Percentiles rank a stretch among this genome's conserved stretches.
Conservation (phyloP, 1,284 basidiomycete species). For the Peniophora sp. region DNA sequence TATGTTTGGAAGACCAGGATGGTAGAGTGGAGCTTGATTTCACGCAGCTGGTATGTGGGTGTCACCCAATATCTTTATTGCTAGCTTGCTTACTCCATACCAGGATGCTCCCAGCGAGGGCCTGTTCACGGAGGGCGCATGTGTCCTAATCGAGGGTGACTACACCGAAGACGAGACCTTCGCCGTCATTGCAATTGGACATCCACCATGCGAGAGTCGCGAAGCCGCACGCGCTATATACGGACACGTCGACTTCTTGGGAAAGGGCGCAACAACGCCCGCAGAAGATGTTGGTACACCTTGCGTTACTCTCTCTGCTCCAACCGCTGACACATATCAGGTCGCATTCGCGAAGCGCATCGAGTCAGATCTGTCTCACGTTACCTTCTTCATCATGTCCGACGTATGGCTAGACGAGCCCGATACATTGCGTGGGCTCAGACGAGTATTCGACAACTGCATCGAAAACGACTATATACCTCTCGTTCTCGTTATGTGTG, state of each 20-base stretch:
- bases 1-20: conserved; percentile 92
- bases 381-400: conserved; percentile 92
- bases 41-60: conserved; percentile 66
- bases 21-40: conserved; percentile 89
- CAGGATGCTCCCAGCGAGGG: conserved; percentile 93
- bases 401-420: conserved; percentile 94
- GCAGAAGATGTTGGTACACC: conserved; percentile 78
- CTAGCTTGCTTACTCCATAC: not conserved
- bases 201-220: conserved; percentile 91
- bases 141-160: conserved; percentile 93
- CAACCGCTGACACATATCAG: conserved; percentile 24
- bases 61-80: not conserved
- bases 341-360: conserved; percentile 53
- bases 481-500: conserved; percentile 86
- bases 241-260: conserved; percentile 93
- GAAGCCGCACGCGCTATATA: conserved; percentile 80
- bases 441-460: conserved; percentile 87
- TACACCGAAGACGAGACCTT: conserved; percentile 90
- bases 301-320: not conserved
- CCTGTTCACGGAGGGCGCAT: conserved; percentile 92
- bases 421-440: conserved; percentile 72
- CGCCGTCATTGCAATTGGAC: conserved; percentile 89
- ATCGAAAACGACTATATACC: conserved; percentile 83
- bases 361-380: conserved; percentile 57
- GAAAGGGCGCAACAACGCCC: conserved; percentile 83